These are phyloP conservation scores for Grosmannia serpens DNA, from an alignment of 2,329 filamentous ascomycete genomes.

Conservation along the genomic window DNA sequence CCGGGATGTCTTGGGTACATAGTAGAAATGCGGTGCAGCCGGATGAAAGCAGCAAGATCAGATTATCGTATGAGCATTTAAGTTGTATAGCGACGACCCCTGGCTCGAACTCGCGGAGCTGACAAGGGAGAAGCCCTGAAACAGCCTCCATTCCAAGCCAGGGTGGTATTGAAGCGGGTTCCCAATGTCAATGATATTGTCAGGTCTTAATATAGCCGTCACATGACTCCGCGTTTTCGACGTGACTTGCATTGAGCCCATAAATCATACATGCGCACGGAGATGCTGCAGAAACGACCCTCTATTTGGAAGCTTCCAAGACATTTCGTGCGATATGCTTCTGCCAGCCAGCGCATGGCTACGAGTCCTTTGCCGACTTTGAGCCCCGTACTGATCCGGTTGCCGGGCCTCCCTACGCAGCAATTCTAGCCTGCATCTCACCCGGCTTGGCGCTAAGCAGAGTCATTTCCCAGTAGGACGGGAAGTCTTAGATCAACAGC, in stretches of 20 bases:
- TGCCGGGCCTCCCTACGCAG: neutral
- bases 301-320: no score
- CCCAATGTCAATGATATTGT: neutral
- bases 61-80: neutral
- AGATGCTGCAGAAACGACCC: no score
- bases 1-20: neutral
- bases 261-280: no score
- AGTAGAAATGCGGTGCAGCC: neutral
- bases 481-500: neutral
- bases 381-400: neutral
- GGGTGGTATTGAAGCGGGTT: neutral
- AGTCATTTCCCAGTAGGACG: neutral
- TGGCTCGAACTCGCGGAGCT: neutral
- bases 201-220: neutral
- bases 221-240: neutral
- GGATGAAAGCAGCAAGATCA: neutral
- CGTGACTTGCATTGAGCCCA: no score
- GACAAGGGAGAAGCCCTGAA: neutral
- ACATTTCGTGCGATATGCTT: no score
- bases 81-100: neutral
- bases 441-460: neutral
- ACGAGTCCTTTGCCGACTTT: neutral
- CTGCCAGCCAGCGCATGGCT: neutral
- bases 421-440: neutral
- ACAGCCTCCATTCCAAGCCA: neutral